Conservation (phyloP, 1,284 basidiomycete genomes). For the Ustilago loliicola region DNA sequence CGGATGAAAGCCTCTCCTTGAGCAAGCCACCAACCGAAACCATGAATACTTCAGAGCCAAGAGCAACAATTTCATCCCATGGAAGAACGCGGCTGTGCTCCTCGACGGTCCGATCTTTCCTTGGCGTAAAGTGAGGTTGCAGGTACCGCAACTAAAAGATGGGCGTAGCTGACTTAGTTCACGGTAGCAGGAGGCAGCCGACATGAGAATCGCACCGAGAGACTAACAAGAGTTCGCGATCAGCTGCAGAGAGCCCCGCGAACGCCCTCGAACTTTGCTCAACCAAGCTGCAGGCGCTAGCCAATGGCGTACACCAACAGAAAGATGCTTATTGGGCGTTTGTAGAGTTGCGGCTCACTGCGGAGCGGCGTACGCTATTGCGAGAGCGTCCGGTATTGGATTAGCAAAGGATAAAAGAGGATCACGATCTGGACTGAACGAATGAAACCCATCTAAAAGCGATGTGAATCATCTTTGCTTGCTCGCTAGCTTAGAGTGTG, state of each 20-base stretch:
- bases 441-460: background rate
- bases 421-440: background rate
- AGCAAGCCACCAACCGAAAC: conserved; percentile 2
- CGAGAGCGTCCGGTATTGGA: background rate
- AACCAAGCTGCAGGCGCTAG: background rate
- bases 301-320: background rate
- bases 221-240: background rate
- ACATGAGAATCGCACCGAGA: background rate
- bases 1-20: background rate
- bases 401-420: background rate
- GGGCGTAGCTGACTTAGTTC: background rate
- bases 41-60: background rate
- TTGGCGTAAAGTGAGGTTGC: conserved; percentile 6
- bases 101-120: background rate
- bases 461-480: conserved; percentile 4
- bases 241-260: background rate
- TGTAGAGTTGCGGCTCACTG: background rate
- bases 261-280: background rate
- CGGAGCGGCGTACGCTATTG: background rate
- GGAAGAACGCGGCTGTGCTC: background rate
- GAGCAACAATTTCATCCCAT: background rate
- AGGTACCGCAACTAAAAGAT: background rate
- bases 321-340: background rate
- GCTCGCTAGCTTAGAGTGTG: background rate
- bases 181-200: background rate